These are phyloP conservation scores for Euphrasia confusa DNA, from an alignment of 257 asterid species.

Conservation along the genomic window DNA sequence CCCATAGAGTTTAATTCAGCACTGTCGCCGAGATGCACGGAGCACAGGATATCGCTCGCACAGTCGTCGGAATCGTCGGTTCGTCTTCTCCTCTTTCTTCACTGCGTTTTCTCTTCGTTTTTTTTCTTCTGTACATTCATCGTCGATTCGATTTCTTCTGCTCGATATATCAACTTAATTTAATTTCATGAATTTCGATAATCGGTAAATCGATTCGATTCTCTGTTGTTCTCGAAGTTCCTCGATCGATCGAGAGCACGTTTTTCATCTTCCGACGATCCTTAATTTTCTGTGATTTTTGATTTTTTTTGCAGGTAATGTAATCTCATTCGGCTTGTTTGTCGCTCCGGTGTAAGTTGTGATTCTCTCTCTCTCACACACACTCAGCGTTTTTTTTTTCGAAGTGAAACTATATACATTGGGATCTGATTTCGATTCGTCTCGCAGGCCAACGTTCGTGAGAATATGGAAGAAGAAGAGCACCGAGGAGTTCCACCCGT, in stretches of 20 bases:
- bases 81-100: neutral
- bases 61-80: constrained; percentile 31
- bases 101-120: neutral
- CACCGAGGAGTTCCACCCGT: constrained; percentile 66
- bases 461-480: constrained; percentile 45
- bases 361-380: neutral
- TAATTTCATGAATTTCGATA: neutral
- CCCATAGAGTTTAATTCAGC: neutral
- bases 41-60: constrained; percentile 20
- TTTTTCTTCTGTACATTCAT: too few relatives aligned
- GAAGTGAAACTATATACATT: neutral
- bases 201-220: neutral
- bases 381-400: neutral
- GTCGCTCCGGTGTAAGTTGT: neutral
- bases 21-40: constrained; percentile 27
- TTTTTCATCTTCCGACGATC: neutral
- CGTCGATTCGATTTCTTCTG: too few relatives aligned
- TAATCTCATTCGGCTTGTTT: constrained; percentile 7
- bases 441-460: constrained; percentile 44
- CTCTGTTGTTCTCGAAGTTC: neutral
- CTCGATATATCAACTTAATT: neutral
- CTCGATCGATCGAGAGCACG: too few relatives aligned
- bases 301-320: constrained; percentile 3
- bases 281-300: neutral
- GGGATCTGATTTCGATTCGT: neutral